Percentiles rank a stretch among this genome's conserved stretches.
Conservation (phyloP, 1,284 basidiomycete species). For the Tilletia indica region DNA sequence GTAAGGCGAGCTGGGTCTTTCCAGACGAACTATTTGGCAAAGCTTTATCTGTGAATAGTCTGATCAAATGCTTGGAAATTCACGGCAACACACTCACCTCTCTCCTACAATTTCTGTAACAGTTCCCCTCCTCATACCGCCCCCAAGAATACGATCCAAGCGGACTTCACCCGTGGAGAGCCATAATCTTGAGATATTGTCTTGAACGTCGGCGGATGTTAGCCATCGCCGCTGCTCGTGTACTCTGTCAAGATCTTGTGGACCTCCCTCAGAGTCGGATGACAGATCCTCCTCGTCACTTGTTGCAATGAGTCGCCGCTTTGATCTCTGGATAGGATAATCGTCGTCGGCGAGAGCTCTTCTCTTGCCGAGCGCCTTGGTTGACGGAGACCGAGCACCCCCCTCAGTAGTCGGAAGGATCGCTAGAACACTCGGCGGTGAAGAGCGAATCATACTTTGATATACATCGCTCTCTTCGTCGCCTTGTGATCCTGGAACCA, state of each 20-base stretch:
- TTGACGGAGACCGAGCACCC: neutral
- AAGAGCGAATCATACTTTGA: neutral
- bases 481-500: constrained; percentile 8
- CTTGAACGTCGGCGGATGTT: neutral
- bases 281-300: constrained; percentile 22
- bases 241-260: neutral
- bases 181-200: neutral
- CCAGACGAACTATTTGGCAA: constrained; percentile 31
- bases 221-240: neutral
- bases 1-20: constrained; percentile 44
- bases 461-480: neutral
- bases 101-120: constrained; percentile 47
- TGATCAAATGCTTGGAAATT: neutral
- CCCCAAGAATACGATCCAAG: constrained; percentile 36
- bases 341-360: neutral
- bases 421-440: neutral
- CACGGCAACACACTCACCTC: constrained; percentile 22
- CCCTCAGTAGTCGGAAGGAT: too few species aligned
- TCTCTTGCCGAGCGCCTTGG: neutral
- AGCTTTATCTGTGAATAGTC: neutral
- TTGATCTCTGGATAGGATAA: neutral
- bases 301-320: constrained; percentile 1
- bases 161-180: constrained; percentile 26
- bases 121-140: constrained; percentile 30
- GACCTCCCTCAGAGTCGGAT: neutral